A percentile compares a stretch with the other conserved stretches of the same genome.
phyloP scores from a whole-genome alignment of 345 rosid genomes.

The Hypericum androsaemum region DNA sequence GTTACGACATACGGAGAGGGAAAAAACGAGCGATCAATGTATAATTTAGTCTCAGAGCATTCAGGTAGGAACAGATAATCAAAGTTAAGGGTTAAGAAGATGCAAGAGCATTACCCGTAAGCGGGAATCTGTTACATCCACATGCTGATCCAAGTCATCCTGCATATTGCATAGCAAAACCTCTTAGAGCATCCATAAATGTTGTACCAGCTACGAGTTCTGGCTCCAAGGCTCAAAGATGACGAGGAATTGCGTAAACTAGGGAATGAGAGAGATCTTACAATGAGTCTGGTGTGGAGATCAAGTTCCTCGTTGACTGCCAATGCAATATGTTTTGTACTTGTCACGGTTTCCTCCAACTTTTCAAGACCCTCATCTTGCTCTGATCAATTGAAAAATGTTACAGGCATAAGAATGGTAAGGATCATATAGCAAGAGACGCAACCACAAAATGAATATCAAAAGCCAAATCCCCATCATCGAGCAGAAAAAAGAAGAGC shows the following conservation, averaged over 20 bases:
- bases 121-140: conserved; percentile 86
- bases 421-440: neutral
- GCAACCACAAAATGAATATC: neutral
- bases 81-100: neutral
- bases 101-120: conserved; percentile 44
- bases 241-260: neutral
- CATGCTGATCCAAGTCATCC: conserved; percentile 90
- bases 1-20: conserved; percentile 8
- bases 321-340: conserved; percentile 84
- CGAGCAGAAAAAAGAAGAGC: neutral
- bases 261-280: conserved; percentile 24
- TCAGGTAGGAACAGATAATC: too few relatives aligned
- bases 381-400: conserved; percentile 37
- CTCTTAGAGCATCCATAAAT: neutral
- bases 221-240: neutral
- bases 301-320: conserved; percentile 86
- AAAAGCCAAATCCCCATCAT: neutral
- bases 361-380: conserved; percentile 98
- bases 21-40: neutral
- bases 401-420: neutral
- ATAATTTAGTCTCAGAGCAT: too few relatives aligned
- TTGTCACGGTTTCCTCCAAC: conserved; percentile 73
- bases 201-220: too few relatives aligned
- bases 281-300: conserved; percentile 79
- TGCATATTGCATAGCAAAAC: conserved; percentile 22